These are phyloP conservation scores for Lunasporangiospora selenospora DNA, from an alignment of 192 early-diverging fungal genomes.

Conservation along the genomic window DNA sequence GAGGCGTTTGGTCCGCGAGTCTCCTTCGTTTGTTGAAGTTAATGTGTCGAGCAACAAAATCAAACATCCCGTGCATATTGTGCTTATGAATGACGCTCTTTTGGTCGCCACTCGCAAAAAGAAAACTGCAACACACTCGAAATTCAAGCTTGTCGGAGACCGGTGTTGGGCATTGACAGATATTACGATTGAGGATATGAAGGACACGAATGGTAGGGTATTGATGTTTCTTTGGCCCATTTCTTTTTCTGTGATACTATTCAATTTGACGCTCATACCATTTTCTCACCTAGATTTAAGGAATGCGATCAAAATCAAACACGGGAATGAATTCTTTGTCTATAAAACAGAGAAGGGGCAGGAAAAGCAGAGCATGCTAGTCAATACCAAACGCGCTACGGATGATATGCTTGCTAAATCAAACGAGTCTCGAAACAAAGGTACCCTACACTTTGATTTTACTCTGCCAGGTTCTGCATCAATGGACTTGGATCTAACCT, in stretches of 20 bases:
- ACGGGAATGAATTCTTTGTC: slow-evolving; percentile 76
- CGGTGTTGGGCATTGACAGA: slow-evolving; percentile 80
- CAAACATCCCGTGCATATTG: slow-evolving; percentile 79
- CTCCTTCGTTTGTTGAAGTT: slow-evolving; percentile 77
- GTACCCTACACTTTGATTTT: no score
- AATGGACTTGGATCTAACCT: no score
- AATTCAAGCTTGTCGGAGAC: slow-evolving; percentile 79
- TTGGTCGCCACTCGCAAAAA: slow-evolving; percentile 83
- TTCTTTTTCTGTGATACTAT: no score
- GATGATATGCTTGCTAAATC: slow-evolving; percentile 60
- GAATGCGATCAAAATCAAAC: slow-evolving; percentile 86
- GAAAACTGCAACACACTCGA: slow-evolving; percentile 59
- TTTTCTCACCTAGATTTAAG: slow-evolving; percentile 61
- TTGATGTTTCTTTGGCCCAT: slow-evolving; percentile 11
- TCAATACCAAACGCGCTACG: slow-evolving; percentile 60
- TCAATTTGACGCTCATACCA: no score
- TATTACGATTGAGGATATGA: slow-evolving; percentile 84
- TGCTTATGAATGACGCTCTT: slow-evolving; percentile 86
- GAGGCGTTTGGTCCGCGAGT: slow-evolving; percentile 77
- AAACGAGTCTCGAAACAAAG: slow-evolving; percentile 39
- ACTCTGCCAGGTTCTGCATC: no score
- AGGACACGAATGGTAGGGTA: slow-evolving; percentile 70
- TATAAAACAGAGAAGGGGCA: slow-evolving; percentile 72
- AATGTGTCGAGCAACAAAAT: slow-evolving; percentile 77
- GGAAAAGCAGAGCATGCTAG: slow-evolving; percentile 72